These are phyloP conservation scores for Aspergillus vadensis DNA, from an alignment of 2,329 filamentous ascomycete species.

Conservation along the genomic window DNA sequence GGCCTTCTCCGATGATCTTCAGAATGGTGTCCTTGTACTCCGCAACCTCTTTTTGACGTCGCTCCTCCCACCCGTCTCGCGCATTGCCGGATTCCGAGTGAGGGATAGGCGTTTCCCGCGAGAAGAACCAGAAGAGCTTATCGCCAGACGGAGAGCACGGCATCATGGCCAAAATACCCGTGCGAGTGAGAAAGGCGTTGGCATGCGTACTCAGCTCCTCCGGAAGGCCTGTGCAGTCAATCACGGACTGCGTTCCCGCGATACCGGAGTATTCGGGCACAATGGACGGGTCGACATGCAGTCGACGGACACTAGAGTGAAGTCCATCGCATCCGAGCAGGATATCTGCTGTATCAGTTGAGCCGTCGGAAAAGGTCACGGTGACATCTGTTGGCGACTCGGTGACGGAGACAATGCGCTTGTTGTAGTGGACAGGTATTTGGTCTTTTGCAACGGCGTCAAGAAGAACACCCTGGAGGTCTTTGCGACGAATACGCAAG, in stretches of 20 bases:
- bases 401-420: conserved; percentile 18
- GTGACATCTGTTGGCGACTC: conserved; percentile 19
- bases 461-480: conserved; percentile 30
- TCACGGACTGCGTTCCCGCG: conserved; percentile 21
- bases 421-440: conserved; percentile 8
- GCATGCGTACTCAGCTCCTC: not conserved
- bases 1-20: not conserved
- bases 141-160: conserved; percentile 26
- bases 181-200: conserved; percentile 22
- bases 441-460: conserved; percentile 19
- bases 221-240: conserved; percentile 7
- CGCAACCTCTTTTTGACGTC: conserved; percentile 27
- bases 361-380: conserved; percentile 20
- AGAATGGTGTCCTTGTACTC: conserved; percentile 26
- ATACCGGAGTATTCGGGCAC: conserved; percentile 40
- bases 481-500: conserved; percentile 29
- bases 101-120: conserved; percentile 28
- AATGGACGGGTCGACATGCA: conserved; percentile 30
- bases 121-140: conserved; percentile 34
- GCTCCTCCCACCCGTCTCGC: conserved; percentile 34
- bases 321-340: conserved; percentile 46
- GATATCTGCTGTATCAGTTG: conserved; percentile 15
- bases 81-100: conserved; percentile 17
- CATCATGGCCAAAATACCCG: conserved; percentile 28
- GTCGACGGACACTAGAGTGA: conserved; percentile 39